Base-by-base conservation (phyloP, 345 rosid genomes). In the Durio zibethinus region DNA sequence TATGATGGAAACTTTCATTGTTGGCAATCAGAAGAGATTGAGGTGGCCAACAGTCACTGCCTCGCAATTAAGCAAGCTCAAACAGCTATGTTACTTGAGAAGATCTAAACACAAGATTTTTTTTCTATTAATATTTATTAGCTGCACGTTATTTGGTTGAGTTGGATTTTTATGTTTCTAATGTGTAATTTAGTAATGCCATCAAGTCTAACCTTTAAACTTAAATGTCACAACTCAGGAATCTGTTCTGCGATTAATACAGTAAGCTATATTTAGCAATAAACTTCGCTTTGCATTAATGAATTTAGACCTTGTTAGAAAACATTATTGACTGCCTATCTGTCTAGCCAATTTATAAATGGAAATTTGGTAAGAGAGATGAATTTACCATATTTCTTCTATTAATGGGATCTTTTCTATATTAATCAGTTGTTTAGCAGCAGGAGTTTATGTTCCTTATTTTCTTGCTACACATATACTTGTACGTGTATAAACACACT, bases 191-290 rank as follows among this genome's bases (percentile, higher is more conserved):
- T 60, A 74, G 68, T 43, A 60, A 57, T 40, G 16, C 11, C 69
- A 42, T 16, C 59, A 29, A 61, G 59, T 27, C 56, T 40, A 21
- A 60, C 23, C 25, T 9, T 74, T 72, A 54, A 12, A 3, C 77
- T 61, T 74, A 43, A 59, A 42, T 42, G 36, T 8, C 25, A 59
- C 36, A 74, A 31, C 27, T 23, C 23, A 14, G 66, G 42, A 42
- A 75, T 61, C 66, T 61, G n/a, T 21, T 74, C 56, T 45, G 42
- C 68, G 45, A 18, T 74, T 21, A 75, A 75, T 75, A 43, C 50
- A 29, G 56, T 29, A 43, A 75, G 68, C 59, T 61, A 61, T 43
- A 42, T 43, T 60, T 74, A 60, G 77, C n/a, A 74, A 43, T 45
- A 20, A 61, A 72, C 20, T 25, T 43, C 18, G 60, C 25, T 43